Percentiles rank a stretch among this genome's conserved stretches.
phyloP scores from a whole-genome alignment of 75 land plant species.

The Larix kaempferi region DNA sequence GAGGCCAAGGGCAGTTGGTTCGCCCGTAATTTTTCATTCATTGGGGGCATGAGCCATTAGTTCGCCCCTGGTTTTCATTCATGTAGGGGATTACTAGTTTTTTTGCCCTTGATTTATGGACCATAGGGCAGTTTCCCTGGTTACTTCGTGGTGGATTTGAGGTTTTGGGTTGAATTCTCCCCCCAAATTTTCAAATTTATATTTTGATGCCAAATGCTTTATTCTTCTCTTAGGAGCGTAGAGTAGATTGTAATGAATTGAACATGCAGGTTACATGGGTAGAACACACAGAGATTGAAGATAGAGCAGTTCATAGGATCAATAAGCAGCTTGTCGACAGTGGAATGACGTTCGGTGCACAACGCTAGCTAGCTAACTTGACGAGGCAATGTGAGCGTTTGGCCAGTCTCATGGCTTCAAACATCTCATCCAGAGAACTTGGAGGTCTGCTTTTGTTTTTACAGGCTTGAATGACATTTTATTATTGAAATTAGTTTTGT shows the following conservation, averaged over 20 bases:
- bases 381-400: constrained; percentile 75
- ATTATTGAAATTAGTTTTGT: no score
- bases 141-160: no score
- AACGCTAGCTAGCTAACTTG: constrained; percentile 71
- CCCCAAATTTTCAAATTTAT: no score
- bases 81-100: no score
- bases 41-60: no score
- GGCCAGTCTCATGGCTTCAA: constrained; percentile 56
- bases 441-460: constrained; percentile 43
- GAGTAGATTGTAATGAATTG: not conserved
- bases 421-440: constrained; percentile 61
- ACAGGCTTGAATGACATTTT: not conserved
- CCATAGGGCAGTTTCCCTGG: no score
- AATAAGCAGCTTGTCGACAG: constrained; percentile 45
- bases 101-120: no score
- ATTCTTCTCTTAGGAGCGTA: not conserved
- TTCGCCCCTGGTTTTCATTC: no score
- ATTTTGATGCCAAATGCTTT: no score
- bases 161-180: no score
- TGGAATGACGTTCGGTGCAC: constrained; percentile 76
- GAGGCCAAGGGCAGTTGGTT: no score
- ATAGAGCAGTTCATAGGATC: constrained; percentile 40
- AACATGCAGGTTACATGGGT: constrained; percentile 59
- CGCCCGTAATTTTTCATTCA: no score
- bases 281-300: constrained; percentile 71